Base-by-base conservation (phyloP, 2,329 filamentous ascomycete species). In the Aspergillus fischeri region DNA sequence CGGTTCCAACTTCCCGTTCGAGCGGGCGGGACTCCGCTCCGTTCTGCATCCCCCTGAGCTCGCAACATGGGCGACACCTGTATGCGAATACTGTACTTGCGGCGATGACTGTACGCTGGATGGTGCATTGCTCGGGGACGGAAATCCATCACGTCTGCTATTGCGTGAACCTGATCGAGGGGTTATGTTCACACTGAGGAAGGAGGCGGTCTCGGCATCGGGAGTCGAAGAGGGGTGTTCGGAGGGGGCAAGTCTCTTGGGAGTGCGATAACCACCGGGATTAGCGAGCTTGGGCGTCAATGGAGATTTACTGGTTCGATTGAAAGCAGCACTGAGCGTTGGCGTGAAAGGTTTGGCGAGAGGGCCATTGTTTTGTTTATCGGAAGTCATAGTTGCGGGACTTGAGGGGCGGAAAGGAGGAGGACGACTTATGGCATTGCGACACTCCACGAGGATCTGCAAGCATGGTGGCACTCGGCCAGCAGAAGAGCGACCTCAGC, bases 131-230 rank as follows among this genome's bases (percentile, higher is more conserved):
- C 74, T 83, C 3, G 90, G 87, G 1, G 91, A 91, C 32, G 82
- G 83, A 57, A 80, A 83, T 71, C 88, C 91, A 70, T 90, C 86
- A 56, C 86, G 83, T 63, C 91, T 86, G 64, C 80, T 86, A 70
- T 86, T 90, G 60, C 92, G 83, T 51, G 86, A 80, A 8, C 88
- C 88, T 8, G 91, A 91, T 63, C 92, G 85, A 52, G 91, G 90
- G 3, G 92, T 95, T 69, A 92, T 78, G 71, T 90, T 92, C 71
- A 77, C 82, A 73, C 74, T 85, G 48, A 91, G 75, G 65, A 84
- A 84, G 52, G 82, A 84, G 52, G 82, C 69, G 8, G 80, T 73
- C 62, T 79, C 69, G 59, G 84, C 81, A 52, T 88, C 84, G 59
- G 71, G 68, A 59, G 69, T 66, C 49, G 68, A 66, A 56, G 68